Evolutionary conservation across 2,329 filamentous ascomycete species (phyloP).

Genomic region (Aspergillus sclerotialis): DNA sequence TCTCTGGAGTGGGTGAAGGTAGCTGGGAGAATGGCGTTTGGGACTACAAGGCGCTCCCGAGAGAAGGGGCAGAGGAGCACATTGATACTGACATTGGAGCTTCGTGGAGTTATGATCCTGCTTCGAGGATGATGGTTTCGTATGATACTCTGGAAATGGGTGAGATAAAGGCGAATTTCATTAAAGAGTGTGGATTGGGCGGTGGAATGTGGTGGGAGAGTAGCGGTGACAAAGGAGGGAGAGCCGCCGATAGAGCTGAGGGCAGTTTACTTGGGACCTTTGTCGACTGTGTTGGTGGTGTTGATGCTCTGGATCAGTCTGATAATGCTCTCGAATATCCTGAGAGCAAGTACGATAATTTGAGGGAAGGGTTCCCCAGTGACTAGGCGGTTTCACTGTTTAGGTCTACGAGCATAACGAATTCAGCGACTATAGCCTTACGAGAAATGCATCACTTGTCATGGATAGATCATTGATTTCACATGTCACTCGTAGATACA

Average conservation of each 20-base stretch:
- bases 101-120: conserved; percentile 68
- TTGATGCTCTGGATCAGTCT: conserved; percentile 25
- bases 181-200: conserved; percentile 60
- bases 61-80: conserved; percentile 56
- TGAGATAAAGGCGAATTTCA: conserved; percentile 62
- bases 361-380: conserved; percentile 22
- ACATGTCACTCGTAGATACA: too few species aligned
- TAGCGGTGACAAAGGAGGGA: conserved; percentile 64
- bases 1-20: conserved; percentile 61
- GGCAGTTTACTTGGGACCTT: conserved; percentile 61
- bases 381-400: too few species aligned
- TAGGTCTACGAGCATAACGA: too few species aligned
- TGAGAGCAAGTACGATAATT: conserved; percentile 36
- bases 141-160: conserved; percentile 61
- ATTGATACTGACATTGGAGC: conserved; percentile 60
- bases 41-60: conserved; percentile 81
- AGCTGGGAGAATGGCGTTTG: conserved; percentile 81
- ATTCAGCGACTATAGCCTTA: too few species aligned
- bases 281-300: conserved; percentile 29
- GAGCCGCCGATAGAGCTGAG: conserved; percentile 24
- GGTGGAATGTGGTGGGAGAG: conserved; percentile 98
- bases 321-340: conserved; percentile 31
- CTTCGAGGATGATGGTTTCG: conserved; percentile 60
- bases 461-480: neutral
- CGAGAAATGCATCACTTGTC: too few species aligned